Base-by-base conservation (phyloP, 1,139 yeast species). In the Magnusiomyces suaveolens region DNA sequence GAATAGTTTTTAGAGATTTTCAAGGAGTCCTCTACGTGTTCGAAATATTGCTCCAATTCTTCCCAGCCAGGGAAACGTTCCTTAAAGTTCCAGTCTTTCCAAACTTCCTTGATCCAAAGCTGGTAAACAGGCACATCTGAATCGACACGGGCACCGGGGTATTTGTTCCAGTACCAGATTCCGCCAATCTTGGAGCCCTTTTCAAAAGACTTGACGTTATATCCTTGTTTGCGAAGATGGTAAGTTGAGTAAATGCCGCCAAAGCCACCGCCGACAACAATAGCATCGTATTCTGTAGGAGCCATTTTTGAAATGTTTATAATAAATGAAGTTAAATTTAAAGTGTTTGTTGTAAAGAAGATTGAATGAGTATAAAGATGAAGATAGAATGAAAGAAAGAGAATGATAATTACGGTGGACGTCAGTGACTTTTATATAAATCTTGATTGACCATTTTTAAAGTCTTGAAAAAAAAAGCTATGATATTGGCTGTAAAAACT, bases 91-190 rank as follows among this genome's bases (percentile, higher is more conserved):
- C 81, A 77, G 53, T 70, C 72, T 41, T 65, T 65, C 58, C 72
- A 75, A 60, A 76, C 77, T 53, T 68, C 69, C 29, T 71, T 72
- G 53, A 71, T 71, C 39, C 76, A 72, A 57, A 77, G 75, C 74
- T 78, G 78, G 43, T 75, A 62, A 1, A 79, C 77, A 2, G 81
- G 81, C 54, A 77, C 74, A 61, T 76, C 80, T 36, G 76, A 72
- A 43, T 80, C 81, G 63, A 79, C 76, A 4, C 81, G 57, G 1
- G 67, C 67, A 43, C 67, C 81, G 2, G 81, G 81, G 59, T 78
- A 77, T 3, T 78, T 70, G 61, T 77, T 77, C 49, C 78, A 77
- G 63, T 71, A 74, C 81, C 81, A 77, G 44, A 80, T 76, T 8
- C 81, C 81, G 25, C 81, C 81, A 56, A 76, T 68, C 53, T 72